These are phyloP conservation scores for Thraustochytrium sp. DNA, from an alignment of 352 stramenopile species.

Conservation along the genomic window DNA sequence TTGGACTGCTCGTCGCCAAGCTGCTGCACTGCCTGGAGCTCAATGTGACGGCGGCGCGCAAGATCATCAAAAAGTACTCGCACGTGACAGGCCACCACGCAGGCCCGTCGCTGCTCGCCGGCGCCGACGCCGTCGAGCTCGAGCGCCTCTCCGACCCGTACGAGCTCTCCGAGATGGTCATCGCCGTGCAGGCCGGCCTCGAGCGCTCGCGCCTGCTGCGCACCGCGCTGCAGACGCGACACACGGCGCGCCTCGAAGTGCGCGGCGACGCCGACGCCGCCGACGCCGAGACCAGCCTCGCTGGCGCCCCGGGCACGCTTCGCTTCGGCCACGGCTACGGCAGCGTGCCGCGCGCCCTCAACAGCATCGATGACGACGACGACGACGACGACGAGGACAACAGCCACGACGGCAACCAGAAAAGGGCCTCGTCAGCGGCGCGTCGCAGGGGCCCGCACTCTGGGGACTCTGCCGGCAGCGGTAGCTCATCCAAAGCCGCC, in stretches of 20 bases:
- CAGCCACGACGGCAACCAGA: no score
- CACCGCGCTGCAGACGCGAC: not conserved
- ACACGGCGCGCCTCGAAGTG: not conserved
- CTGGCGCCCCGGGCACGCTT: no score
- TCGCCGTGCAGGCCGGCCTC: conserved; percentile 8
- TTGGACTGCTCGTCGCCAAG: not conserved
- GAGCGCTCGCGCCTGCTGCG: not conserved
- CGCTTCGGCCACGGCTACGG: no score
- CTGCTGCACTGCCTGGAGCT: conserved; percentile 30
- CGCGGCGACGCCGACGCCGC: not conserved
- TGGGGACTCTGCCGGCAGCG: no score
- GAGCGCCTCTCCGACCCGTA: conserved; percentile 33
- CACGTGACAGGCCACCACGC: conserved; percentile 19
- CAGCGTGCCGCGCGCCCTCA: no score
- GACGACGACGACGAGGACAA: no score
- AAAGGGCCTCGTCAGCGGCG: no score
- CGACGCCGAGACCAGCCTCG: no score
- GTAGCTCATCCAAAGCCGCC: no score
- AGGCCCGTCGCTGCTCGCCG: not conserved
- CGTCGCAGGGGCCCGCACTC: no score
- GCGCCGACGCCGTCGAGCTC: not conserved
- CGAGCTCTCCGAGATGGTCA: conserved; percentile 34
- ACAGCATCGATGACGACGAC: no score
- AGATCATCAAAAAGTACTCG: conserved; percentile 38
- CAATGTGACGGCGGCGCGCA: conserved; percentile 13